These are phyloP conservation scores for Cladobotryum mycophilum DNA, from an alignment of 2,329 filamentous ascomycete species.

Conservation along the genomic window DNA sequence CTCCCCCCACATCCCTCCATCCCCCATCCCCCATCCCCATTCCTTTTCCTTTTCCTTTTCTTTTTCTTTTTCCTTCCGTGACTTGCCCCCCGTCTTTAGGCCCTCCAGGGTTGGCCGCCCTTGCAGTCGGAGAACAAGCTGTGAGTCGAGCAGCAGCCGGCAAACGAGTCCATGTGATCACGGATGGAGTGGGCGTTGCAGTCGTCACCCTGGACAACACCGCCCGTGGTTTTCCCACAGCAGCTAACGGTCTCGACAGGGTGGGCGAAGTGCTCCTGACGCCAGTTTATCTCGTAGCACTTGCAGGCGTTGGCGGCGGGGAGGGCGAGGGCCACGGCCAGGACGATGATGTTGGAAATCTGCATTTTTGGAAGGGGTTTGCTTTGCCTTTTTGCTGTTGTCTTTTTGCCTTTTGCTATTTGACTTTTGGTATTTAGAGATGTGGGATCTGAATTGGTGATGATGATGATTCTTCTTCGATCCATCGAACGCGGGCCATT, in stretches of 20 bases:
- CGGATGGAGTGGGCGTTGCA: neutral
- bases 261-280: too few species aligned
- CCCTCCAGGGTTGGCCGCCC: neutral
- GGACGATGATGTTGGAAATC: neutral
- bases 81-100: too few species aligned
- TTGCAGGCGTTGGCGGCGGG: neutral
- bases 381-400: too few species aligned
- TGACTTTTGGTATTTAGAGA: too few species aligned
- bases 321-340: neutral
- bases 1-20: neutral
- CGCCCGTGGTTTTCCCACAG: neutral
- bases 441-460: too few species aligned
- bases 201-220: neutral
- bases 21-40: neutral
- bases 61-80: neutral
- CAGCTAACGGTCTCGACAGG: too few species aligned
- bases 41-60: neutral
- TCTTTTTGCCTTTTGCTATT: too few species aligned
- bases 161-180: neutral
- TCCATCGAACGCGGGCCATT: too few species aligned
- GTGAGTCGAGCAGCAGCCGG: neutral
- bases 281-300: neutral
- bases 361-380: neutral
- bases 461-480: too few species aligned
- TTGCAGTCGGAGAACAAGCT: neutral